phyloP scores from a whole-genome alignment of 75 land plant genomes.

The Sequoia sempervirens region DNA sequence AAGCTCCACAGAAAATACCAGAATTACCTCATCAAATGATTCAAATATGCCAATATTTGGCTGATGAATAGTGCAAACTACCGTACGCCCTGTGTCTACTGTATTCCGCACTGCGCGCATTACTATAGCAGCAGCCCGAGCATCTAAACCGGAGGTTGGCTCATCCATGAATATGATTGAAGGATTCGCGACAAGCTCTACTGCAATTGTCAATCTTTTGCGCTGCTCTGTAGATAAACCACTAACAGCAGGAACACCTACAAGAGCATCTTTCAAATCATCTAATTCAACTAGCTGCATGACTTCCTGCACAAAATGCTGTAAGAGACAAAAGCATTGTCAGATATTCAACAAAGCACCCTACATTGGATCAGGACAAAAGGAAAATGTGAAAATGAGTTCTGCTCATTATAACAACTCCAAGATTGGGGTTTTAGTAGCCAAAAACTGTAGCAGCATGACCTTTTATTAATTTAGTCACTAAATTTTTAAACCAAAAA shows the following conservation, averaged over 20 bases:
- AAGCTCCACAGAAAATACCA: too few relatives aligned
- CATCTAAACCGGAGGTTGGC: conserved; percentile 25
- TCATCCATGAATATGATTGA: conserved; percentile 27
- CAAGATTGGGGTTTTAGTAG: neutral
- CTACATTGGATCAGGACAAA: conserved; percentile 25
- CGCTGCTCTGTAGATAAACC: conserved; percentile 28
- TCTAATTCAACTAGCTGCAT: conserved; percentile 24
- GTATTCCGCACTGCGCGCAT: conserved; percentile 14
- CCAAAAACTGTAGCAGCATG: neutral
- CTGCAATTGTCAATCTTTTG: conserved; percentile 22
- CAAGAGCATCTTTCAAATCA: conserved; percentile 17
- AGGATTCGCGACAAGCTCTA: conserved; percentile 18
- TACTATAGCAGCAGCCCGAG: conserved; percentile 26
- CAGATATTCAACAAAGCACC: conserved; percentile 19
- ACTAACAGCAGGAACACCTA: conserved; percentile 25
- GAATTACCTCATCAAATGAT: conserved; percentile 25
- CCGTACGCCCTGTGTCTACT: conserved; percentile 18
- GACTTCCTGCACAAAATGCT: conserved; percentile 16
- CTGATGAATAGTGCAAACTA: conserved; percentile 30
- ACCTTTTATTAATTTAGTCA: too few relatives aligned
- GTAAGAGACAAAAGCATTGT: neutral
- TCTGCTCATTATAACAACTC: conserved; percentile 3
- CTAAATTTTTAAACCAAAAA: too few relatives aligned
- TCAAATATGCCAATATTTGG: conserved; percentile 31
- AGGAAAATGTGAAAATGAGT: conserved; percentile 15